These are phyloP conservation scores for Penicillium sp. DNA, from an alignment of 2,329 filamentous ascomycete species.

Conservation along the genomic window DNA sequence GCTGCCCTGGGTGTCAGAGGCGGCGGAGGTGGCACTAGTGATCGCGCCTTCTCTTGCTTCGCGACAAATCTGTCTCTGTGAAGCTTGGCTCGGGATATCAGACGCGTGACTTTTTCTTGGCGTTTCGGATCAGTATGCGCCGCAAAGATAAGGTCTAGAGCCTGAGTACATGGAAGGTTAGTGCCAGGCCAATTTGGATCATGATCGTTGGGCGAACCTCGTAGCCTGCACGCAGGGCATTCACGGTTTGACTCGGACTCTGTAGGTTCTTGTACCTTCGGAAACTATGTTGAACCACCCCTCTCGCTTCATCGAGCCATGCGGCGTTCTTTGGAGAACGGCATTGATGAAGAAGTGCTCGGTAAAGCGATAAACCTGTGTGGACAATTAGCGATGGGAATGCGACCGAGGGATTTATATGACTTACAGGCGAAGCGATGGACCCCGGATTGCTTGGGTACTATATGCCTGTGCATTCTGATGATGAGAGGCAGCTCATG, in stretches of 20 bases:
- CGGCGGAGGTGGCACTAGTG: constrained; percentile 17
- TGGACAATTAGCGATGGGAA: background rate
- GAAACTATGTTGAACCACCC: constrained; percentile 40
- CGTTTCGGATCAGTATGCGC: constrained; percentile 29
- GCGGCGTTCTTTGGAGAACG: constrained; percentile 27
- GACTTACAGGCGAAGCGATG: constrained; percentile 49
- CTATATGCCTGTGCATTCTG: constrained; percentile 40
- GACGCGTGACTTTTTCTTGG: constrained; percentile 24
- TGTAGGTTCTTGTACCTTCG: constrained; percentile 39
- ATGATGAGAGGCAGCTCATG: constrained; percentile 6
- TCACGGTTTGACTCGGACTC: constrained; percentile 41
- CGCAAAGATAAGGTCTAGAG: constrained; percentile 40
- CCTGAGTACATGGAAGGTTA: constrained; percentile 25
- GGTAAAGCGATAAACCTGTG: constrained; percentile 47
- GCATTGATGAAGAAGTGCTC: constrained; percentile 48
- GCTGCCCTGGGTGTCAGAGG: constrained; percentile 23
- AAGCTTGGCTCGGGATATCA: constrained; percentile 28
- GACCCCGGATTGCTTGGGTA: constrained; percentile 37
- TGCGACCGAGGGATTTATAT: background rate
- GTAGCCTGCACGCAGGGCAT: constrained; percentile 45
- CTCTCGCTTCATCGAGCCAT: constrained; percentile 27
- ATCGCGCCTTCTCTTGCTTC: constrained; percentile 19
- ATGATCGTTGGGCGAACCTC: constrained; percentile 29
- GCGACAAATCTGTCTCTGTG: constrained; percentile 23
- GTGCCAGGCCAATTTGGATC: background rate